These are phyloP conservation scores for Martensiomyces pterosporus DNA, from an alignment of 192 early-diverging fungal species.

Conservation along the genomic window DNA sequence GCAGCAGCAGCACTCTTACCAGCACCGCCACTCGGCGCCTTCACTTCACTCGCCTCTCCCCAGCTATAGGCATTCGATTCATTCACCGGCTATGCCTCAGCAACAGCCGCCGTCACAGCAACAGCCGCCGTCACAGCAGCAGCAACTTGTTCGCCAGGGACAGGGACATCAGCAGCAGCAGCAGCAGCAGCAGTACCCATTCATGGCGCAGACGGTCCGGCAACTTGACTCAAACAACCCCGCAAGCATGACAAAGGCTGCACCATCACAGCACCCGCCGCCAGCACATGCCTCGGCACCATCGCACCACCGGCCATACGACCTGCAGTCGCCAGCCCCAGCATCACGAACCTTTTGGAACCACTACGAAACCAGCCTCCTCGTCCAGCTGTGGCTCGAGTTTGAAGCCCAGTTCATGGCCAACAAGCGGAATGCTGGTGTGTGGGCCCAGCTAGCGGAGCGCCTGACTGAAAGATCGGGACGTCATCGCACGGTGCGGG, in stretches of 20 bases:
- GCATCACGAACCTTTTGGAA: slow-evolving; percentile 51
- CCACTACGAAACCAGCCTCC: slow-evolving; percentile 44
- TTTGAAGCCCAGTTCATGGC: slow-evolving; percentile 47
- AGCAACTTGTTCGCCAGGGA: background rate
- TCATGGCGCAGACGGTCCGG: no score
- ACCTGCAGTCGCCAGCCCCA: slow-evolving; percentile 39
- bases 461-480: slow-evolving; percentile 42
- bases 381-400: slow-evolving; percentile 50
- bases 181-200: slow-evolving; percentile 5
- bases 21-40: background rate
- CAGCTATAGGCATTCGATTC: background rate
- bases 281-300: slow-evolving; percentile 4
- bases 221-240: no score
- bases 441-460: slow-evolving; percentile 48
- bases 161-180: slow-evolving; percentile 3
- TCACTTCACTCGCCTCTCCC: background rate
- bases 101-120: slow-evolving; percentile 4
- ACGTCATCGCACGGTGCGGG: slow-evolving; percentile 43
- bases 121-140: background rate
- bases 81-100: background rate
- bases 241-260: no score
- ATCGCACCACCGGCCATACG: slow-evolving; percentile 32
- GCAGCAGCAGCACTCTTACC: background rate
- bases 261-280: slow-evolving; percentile 7
- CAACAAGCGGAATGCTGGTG: slow-evolving; percentile 51